phyloP scores from a whole-genome alignment of 208 protist species.

The Leishmania guyanensis region DNA sequence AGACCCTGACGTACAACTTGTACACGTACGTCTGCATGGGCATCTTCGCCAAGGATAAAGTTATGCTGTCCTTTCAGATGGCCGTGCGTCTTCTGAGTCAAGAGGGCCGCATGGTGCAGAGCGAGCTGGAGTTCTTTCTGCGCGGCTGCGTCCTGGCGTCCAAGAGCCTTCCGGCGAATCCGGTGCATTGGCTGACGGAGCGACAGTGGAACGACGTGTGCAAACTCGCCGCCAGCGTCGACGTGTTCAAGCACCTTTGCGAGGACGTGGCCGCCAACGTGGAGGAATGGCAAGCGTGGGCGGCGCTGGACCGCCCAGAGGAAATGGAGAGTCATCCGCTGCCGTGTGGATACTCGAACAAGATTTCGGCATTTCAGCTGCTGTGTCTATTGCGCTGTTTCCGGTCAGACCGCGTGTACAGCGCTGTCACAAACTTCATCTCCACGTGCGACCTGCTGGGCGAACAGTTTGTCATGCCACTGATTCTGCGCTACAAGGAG shows the following conservation, averaged over 20 bases:
- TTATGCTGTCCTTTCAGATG: slow-evolving; percentile 99
- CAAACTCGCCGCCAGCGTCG: slow-evolving; percentile 70
- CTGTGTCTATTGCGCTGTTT: slow-evolving; percentile 98
- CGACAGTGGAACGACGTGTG: slow-evolving; percentile 97
- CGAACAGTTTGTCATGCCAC: slow-evolving; percentile 95
- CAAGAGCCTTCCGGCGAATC: slow-evolving; percentile 88
- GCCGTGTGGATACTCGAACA: slow-evolving; percentile 75
- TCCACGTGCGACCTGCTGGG: slow-evolving; percentile 91
- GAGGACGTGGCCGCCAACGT: slow-evolving; percentile 77
- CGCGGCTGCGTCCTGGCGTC: slow-evolving; percentile 97
- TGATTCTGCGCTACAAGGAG: slow-evolving; percentile 96
- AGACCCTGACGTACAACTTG: slow-evolving; percentile 95
- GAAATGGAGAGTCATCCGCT: slow-evolving; percentile 50
- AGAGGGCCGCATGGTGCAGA: slow-evolving; percentile 73
- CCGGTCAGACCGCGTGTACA: slow-evolving; percentile 96
- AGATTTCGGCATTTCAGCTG: slow-evolving; percentile 91
- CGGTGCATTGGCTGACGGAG: slow-evolving; percentile 93
- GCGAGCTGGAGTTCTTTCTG: slow-evolving; percentile 98
- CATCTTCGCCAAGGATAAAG: slow-evolving; percentile 98
- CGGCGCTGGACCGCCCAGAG: slow-evolving; percentile 94
- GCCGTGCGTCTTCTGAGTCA: slow-evolving; percentile 95
- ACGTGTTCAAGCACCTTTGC: slow-evolving; percentile 83
- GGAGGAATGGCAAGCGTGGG: slow-evolving; percentile 94
- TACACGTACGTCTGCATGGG: slow-evolving; percentile 99
- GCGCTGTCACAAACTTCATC: slow-evolving; percentile 95